Conservation (phyloP, 2,329 filamentous ascomycete genomes). For the Cladosporium sp. region DNA sequence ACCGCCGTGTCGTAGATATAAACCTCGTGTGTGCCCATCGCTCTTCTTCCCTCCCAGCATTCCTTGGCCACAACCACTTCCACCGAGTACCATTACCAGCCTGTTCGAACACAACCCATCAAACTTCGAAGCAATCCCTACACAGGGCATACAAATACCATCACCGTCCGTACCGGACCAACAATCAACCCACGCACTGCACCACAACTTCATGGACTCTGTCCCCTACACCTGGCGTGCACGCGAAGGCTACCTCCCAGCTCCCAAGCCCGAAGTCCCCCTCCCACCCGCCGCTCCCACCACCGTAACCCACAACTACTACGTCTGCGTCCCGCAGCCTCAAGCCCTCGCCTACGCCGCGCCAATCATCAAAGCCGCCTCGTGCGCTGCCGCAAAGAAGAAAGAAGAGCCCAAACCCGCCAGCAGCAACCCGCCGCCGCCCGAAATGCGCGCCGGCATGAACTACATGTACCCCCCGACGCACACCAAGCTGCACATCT, state of each 20-base stretch:
- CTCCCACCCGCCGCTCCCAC: neutral
- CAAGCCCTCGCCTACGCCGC: slow-evolving; percentile 1
- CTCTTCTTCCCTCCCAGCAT: neutral
- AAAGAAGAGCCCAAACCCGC: neutral
- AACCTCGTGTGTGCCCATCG: neutral
- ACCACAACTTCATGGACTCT: neutral
- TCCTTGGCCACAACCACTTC: neutral
- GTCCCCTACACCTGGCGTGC: slow-evolving; percentile 11
- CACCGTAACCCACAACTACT: slow-evolving; percentile 5
- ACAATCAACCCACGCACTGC: neutral
- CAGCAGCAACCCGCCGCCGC: slow-evolving; percentile 13
- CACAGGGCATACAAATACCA: neutral
- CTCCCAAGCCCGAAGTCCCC: neutral
- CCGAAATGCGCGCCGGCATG: slow-evolving; percentile 19
- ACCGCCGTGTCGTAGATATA: neutral
- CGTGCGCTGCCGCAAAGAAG: neutral
- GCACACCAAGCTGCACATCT: slow-evolving; percentile 30
- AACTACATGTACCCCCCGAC: slow-evolving; percentile 26
- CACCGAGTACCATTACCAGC: neutral
- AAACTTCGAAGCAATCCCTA: neutral
- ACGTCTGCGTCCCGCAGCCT: neutral
- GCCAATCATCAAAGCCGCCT: neutral
- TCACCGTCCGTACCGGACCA: neutral
- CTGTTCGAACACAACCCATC: neutral
- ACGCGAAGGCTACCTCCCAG: slow-evolving; percentile 1